A percentile compares a stretch with the other conserved stretches of the same genome.
Evolutionary conservation across 2,329 filamentous ascomycete genomes (phyloP).

Genomic region (Sarocladiaceae sp.): DNA sequence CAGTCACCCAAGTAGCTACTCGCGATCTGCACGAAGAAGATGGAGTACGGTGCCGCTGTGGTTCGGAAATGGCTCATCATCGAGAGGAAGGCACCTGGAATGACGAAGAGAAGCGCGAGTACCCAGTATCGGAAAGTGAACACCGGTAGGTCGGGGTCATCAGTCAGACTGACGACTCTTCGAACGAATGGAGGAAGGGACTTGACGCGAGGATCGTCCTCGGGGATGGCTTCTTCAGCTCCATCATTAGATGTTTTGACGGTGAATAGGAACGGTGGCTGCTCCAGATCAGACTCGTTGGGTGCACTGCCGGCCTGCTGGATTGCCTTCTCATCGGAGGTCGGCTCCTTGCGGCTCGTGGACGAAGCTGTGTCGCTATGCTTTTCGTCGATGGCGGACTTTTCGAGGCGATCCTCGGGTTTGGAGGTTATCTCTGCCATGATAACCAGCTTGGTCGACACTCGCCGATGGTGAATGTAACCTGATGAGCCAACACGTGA

Average conservation of each 20-base stretch:
- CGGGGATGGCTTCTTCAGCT: constrained; percentile 26
- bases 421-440: too few species aligned
- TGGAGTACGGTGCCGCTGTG: constrained; percentile 53
- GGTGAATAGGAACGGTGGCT: constrained; percentile 17
- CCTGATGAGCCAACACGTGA: too few species aligned
- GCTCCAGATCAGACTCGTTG: constrained; percentile 15
- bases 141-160: constrained; percentile 51
- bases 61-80: constrained; percentile 54
- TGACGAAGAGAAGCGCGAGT: constrained; percentile 49
- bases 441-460: too few species aligned
- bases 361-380: too few species aligned
- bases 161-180: constrained; percentile 51
- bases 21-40: constrained; percentile 59
- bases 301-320: too few species aligned
- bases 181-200: constrained; percentile 53
- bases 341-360: too few species aligned
- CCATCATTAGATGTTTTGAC: constrained; percentile 12
- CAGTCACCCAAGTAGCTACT: constrained; percentile 51
- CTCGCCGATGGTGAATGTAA: too few species aligned
- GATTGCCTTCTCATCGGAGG: too few species aligned
- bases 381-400: too few species aligned
- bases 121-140: constrained; percentile 58
- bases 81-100: constrained; percentile 53
- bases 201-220: constrained; percentile 46
- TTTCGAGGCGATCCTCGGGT: too few species aligned